Evolutionary conservation across 2,329 filamentous ascomycete species (phyloP), one percentile per base, ranked within the genome.

Genomic region (Aureobasidium namibiae): DNA sequence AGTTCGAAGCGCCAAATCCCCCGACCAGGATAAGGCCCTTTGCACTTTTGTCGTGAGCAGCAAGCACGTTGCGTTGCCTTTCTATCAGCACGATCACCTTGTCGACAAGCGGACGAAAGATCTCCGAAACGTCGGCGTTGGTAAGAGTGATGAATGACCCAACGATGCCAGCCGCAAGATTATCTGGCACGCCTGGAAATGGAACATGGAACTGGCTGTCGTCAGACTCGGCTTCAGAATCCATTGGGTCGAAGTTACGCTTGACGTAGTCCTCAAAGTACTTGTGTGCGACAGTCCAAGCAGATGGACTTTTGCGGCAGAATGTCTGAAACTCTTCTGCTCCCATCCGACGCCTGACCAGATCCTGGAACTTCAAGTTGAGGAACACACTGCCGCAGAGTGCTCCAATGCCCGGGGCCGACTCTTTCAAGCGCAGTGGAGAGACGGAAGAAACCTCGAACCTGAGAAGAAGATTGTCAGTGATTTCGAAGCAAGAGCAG

Each of bases 211-310:
- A 82, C 69, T 92, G 88, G 29, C 58, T 64, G 54, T 85, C 80
- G 62, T 89, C 83, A 67, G 90, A 88, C 44, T 90, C 87, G 65
- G 23, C 1, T 0, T 89, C 86, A 7, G 36, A 56, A 2, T 13
- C n/a, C 6, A 21, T 4, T 3, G 59, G 49, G 68, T 89, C 87
- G 69, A 92, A 92, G 67, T 90, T 91, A 11, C 88, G 81, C 73
- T 92, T 92, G 14, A 92, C 87, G 69, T 90, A 90, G 69, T 92
- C 88, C 67, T 92, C 89, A 70, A 90, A 92, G 68, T 90, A 91
- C 56, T 83, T 82, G 56, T 91, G 76, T 1, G 85, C 88, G 74
- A 78, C 79, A 59, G 26, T 75, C 88, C 87, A 88, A 91, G 1
- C 86, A 89, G 72, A 89, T 90, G 2, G 82, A 82, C 71, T 90